Percentiles rank a stretch among this genome's conserved stretches.
Conservation (phyloP, 306 rosid genomes). For the Calophaca sinica region DNA sequence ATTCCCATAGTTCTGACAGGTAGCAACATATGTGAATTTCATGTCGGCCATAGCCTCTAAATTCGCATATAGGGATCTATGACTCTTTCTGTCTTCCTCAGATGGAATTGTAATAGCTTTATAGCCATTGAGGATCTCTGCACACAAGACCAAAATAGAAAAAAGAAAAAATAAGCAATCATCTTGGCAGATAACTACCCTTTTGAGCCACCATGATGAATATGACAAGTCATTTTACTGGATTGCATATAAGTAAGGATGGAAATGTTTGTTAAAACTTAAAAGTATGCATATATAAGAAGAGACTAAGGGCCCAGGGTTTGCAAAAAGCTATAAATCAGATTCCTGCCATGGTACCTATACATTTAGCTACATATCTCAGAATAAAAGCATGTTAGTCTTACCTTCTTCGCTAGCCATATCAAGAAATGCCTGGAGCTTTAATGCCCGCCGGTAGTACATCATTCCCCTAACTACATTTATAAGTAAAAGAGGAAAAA, state of each 20-base stretch:
- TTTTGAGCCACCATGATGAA: conserved; percentile 36
- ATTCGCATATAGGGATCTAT: conserved; percentile 84
- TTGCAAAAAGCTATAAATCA: no score
- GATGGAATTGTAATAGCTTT: conserved; percentile 85
- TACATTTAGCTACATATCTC: conserved; percentile 35
- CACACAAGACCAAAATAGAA: conserved; percentile 29
- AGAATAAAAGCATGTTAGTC: conserved; percentile 37
- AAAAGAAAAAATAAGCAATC: conserved; percentile 34
- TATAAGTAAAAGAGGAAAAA: conserved; percentile 42
- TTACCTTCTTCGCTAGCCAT: conserved; percentile 88
- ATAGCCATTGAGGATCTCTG: conserved; percentile 93
- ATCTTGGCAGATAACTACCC: conserved; percentile 34
- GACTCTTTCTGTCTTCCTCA: conserved; percentile 81
- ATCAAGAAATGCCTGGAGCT: conserved; percentile 99
- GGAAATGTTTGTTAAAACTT: conserved; percentile 4
- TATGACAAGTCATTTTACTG: conserved; percentile 17
- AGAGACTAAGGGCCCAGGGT: no score
- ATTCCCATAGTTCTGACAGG: conserved; percentile 98
- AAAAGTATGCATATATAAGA: no score
- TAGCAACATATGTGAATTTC: conserved; percentile 95
- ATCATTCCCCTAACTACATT: conserved; percentile 96
- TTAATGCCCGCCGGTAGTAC: conserved; percentile 93
- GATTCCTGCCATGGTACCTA: no score
- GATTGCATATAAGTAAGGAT: conserved; percentile 13
- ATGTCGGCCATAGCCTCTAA: conserved; percentile 96